Evolutionary conservation across 2,329 filamentous ascomycete species (phyloP), one percentile per base, ranked within the genome.

Genomic region (Cladosporium cucumerinum): DNA sequence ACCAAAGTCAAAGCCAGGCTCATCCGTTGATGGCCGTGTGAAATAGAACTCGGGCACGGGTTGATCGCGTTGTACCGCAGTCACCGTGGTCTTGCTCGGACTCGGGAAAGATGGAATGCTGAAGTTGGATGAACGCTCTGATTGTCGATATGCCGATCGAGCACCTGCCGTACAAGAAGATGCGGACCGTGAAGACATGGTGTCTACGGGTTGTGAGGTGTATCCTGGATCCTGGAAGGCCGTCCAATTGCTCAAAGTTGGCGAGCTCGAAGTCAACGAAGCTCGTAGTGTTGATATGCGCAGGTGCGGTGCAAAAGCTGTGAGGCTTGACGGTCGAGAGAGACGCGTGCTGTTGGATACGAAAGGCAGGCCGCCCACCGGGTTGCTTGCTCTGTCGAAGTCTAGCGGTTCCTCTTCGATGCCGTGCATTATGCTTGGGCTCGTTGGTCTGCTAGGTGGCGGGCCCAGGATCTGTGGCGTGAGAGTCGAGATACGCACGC

Each of bases 401-500:
- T 70, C 71, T 21, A 71, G 71, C 1, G 75, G 69, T 49, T 79
- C 76, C 65, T 81, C 78, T 49, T 74, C 69, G n/a, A 79, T 78
- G 16, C 73, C 75, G 16, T 76, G 70, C 69, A 78, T 77, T 14
- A 68, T 51, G 8, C 74, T 72, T 51, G 75, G 75, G 49, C 76
- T 80, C 1, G 73, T 71, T 5, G 74, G 72, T 63, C 75, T 71
- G 61, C 73, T 77, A 3, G 70, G 69, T 18, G 63, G 66, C n/a
- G 78, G 78, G 0, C 78, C 78, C 23, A 81, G 70, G 12, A 80
- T 74, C 3, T 78, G 79, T 12, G 79, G 79, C 7, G 75, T 75
- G 2, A 81, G 69, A 1, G 72, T 76, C 1, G 78, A 81, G 25
- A 82, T 79, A 4, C 80, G 76, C 14, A 82, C 80, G 64, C 78